These are phyloP conservation scores for Penicillium oxalicum DNA, from an alignment of 2,329 filamentous ascomycete genomes.

Conservation along the genomic window DNA sequence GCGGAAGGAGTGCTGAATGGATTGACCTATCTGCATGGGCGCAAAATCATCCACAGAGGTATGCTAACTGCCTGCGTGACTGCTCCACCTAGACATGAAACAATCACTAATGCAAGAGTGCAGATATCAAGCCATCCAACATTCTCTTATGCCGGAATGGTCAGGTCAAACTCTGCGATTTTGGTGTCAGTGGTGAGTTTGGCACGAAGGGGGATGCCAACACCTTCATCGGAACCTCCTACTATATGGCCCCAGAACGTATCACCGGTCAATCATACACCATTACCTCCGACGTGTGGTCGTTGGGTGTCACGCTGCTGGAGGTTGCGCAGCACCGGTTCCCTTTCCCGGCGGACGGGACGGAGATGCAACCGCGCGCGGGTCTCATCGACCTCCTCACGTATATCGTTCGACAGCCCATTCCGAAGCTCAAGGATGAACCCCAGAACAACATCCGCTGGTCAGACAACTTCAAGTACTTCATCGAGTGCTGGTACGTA, in stretches of 20 bases:
- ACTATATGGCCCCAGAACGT: conserved; percentile 98
- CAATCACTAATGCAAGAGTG: conserved; percentile 8
- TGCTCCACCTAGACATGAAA: background rate
- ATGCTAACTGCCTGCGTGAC: conserved; percentile 9
- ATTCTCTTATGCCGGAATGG: conserved; percentile 88
- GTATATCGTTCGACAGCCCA: conserved; percentile 93
- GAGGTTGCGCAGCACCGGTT: conserved; percentile 99
- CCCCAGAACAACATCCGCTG: conserved; percentile 82
- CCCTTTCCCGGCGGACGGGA: conserved; percentile 94
- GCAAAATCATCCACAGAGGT: conserved; percentile 91
- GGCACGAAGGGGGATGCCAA: conserved; percentile 98
- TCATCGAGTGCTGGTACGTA: conserved; percentile 92
- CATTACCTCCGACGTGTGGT: conserved; percentile 98
- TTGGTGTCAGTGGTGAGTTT: conserved; percentile 95
- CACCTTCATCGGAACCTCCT: conserved; percentile 97
- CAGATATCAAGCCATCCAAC: conserved; percentile 95
- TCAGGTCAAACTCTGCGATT: conserved; percentile 96
- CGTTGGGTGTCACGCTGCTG: conserved; percentile 89
- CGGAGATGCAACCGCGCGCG: conserved; percentile 87
- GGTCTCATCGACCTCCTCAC: conserved; percentile 92
- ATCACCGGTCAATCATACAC: conserved; percentile 98
- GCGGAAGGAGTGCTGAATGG: conserved; percentile 91
- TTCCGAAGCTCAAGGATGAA: conserved; percentile 94
- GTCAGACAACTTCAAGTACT: conserved; percentile 98
- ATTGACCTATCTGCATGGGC: conserved; percentile 86